These are phyloP conservation scores for Phaffomyces opuntiae DNA, from an alignment of 805 yeast genomes.

Conservation along the genomic window DNA sequence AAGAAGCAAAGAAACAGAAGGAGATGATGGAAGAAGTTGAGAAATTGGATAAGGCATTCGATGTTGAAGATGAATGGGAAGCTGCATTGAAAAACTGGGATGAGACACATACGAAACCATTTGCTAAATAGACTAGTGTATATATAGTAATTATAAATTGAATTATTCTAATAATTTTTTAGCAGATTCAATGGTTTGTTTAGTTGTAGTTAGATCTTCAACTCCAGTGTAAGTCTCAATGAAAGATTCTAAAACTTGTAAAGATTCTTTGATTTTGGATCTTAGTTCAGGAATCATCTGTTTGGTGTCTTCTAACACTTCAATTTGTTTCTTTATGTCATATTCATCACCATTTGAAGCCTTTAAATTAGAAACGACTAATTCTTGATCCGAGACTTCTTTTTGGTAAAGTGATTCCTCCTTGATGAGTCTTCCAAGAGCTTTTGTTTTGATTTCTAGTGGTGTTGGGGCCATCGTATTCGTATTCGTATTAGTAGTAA, in stretches of 20 bases:
- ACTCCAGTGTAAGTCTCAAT: constrained; percentile 30
- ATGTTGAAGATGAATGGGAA: constrained; percentile 70
- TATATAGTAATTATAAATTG: not conserved
- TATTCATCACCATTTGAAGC: constrained; percentile 48
- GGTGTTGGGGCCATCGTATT: constrained; percentile 60
- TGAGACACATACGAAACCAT: constrained; percentile 27
- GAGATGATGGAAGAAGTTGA: constrained; percentile 36
- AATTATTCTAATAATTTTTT: constrained; percentile 14
- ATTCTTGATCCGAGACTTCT: constrained; percentile 51
- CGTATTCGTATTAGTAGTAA: not conserved
- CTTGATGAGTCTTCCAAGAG: constrained; percentile 60
- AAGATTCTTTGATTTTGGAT: constrained; percentile 34
- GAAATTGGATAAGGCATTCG: constrained; percentile 33
- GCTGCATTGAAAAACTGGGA: constrained; percentile 56
- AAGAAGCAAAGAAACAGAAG: constrained; percentile 41
- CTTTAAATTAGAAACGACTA: constrained; percentile 40
- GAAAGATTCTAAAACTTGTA: constrained; percentile 32
- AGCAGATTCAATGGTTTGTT: constrained; percentile 21
- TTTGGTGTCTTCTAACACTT: constrained; percentile 47
- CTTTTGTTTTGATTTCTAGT: constrained; percentile 63
- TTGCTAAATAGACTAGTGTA: constrained; percentile 7
- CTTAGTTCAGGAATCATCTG: constrained; percentile 44
- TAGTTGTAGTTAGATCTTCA: constrained; percentile 26
- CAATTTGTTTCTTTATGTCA: constrained; percentile 51
- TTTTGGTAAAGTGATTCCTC: constrained; percentile 56